These are phyloP conservation scores for Neurospora sp. DNA, from an alignment of 495 filamentous ascomycete genomes.

Conservation along the genomic window DNA sequence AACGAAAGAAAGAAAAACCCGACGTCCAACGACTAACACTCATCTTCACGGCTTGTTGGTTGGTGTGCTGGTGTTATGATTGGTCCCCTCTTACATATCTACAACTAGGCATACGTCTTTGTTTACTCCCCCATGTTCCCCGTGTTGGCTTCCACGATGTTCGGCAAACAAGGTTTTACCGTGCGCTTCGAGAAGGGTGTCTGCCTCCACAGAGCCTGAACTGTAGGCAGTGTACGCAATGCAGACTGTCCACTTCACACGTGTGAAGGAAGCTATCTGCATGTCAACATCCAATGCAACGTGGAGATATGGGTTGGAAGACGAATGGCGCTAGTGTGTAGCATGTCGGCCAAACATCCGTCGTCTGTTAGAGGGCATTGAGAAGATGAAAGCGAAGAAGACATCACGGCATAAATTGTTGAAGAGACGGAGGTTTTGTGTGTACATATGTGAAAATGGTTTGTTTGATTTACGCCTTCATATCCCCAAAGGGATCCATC, in stretches of 20 bases:
- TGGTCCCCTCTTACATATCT: background rate
- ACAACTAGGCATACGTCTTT: background rate
- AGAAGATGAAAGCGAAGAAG: background rate
- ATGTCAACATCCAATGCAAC: background rate
- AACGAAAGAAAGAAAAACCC: background rate
- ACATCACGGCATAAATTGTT: background rate
- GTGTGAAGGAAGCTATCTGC: background rate
- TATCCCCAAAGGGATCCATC: background rate
- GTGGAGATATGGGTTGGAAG: background rate
- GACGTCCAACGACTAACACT: background rate
- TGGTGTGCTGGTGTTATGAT: background rate
- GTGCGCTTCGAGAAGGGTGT: background rate
- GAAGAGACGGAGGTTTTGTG: background rate
- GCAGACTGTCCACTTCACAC: background rate
- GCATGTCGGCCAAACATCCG: background rate
- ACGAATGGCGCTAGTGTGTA: background rate
- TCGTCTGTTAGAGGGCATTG: background rate
- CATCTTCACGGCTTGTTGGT: background rate
- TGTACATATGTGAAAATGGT: background rate
- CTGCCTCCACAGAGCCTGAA: background rate
- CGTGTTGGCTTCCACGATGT: background rate
- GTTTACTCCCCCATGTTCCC: background rate
- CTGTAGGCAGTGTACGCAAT: background rate
- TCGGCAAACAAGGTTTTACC: background rate
- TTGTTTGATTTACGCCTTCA: background rate